Evolutionary conservation across 2,329 filamentous ascomycete genomes (phyloP).

Genomic region (Sporothrix dimorphospora): DNA sequence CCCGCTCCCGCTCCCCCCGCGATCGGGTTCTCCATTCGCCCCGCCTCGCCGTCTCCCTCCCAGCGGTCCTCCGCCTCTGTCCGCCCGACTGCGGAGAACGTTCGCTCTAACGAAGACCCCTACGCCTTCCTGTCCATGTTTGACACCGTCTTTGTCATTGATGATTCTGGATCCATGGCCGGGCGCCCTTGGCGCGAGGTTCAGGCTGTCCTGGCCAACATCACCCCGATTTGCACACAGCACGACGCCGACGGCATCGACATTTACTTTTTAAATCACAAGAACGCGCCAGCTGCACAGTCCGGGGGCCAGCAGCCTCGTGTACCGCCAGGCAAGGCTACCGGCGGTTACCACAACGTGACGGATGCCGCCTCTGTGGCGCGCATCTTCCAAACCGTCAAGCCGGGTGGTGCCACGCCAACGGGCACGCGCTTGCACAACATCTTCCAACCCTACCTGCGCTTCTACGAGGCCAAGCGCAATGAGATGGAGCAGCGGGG

Average conservation of each 20-base stretch:
- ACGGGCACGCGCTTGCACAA: constrained; percentile 71
- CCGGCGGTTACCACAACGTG: constrained; percentile 67
- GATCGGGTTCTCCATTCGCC: constrained; percentile 19
- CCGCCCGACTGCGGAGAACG: constrained; percentile 34
- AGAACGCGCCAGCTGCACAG: constrained; percentile 35
- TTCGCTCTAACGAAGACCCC: constrained; percentile 60
- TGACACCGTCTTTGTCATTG: constrained; percentile 88
- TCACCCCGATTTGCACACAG: constrained; percentile 79
- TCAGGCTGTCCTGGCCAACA: constrained; percentile 66
- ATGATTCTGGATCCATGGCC: constrained; percentile 88
- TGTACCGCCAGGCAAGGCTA: constrained; percentile 45
- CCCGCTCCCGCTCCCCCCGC: neutral
- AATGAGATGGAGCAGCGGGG: constrained; percentile 37
- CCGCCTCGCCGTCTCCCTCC: constrained; percentile 36
- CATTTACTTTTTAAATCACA: constrained; percentile 85
- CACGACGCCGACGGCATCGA: constrained; percentile 87
- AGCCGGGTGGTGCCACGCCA: constrained; percentile 69
- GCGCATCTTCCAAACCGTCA: constrained; percentile 69
- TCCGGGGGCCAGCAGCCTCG: constrained; percentile 34
- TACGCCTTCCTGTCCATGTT: constrained; percentile 79
- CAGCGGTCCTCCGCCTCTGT: constrained; percentile 30
- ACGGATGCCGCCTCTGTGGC: constrained; percentile 60
- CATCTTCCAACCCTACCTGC: constrained; percentile 75
- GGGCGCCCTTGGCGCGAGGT: constrained; percentile 79
- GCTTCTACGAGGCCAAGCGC: constrained; percentile 48